phyloP scores from a whole-genome alignment of 345 rosid species.

The Acer yangbiense region DNA sequence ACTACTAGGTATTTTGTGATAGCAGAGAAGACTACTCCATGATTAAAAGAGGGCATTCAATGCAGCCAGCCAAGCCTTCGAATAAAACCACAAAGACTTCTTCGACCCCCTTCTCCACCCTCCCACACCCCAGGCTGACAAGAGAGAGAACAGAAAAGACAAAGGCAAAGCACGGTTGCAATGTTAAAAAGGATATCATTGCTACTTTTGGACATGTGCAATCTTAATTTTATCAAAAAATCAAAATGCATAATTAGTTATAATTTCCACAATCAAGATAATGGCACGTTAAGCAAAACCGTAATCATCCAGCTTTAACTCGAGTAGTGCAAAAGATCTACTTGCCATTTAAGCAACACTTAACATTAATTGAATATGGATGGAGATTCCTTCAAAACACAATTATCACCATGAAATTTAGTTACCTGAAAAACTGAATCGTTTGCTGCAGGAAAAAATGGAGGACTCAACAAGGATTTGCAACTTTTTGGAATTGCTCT shows the following conservation, averaged over 20 bases:
- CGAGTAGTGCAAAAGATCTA: background rate
- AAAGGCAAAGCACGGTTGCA: background rate
- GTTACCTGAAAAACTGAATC: slow-evolving; percentile 73
- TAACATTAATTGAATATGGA: background rate
- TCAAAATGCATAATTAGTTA: background rate
- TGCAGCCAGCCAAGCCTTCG: background rate
- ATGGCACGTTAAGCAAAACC: background rate
- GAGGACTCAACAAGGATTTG: slow-evolving; percentile 38
- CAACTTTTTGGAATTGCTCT: slow-evolving; percentile 57
- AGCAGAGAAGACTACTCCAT: background rate
- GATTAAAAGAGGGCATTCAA: background rate
- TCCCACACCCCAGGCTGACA: background rate
- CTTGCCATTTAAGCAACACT: background rate
- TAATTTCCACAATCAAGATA: background rate
- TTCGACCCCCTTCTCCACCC: background rate
- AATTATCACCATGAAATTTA: background rate
- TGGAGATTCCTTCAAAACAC: background rate
- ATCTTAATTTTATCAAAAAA: background rate
- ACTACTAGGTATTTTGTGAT: background rate
- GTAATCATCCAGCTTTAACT: background rate
- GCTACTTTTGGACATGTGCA: background rate
- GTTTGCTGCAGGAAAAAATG: slow-evolving; percentile 56
- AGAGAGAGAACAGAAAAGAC: background rate
- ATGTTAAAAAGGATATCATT: background rate
- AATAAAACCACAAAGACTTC: background rate